Conservation (phyloP, 768 basidiomycete species). For the Auricularia auricula-judae region DNA sequence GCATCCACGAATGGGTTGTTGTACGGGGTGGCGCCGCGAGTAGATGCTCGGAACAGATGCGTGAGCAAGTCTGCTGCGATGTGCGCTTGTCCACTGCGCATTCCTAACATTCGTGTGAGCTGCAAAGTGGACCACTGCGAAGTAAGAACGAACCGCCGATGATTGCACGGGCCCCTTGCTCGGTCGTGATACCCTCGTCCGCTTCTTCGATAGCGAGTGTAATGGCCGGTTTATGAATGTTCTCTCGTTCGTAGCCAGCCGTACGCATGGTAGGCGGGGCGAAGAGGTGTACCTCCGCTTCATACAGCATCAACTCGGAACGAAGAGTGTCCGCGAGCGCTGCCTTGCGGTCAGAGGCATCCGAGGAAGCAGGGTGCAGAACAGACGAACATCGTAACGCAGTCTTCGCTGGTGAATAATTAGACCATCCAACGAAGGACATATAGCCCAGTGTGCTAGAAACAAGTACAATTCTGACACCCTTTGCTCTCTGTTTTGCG, state of each 20-base stretch:
- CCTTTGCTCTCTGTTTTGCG: slow-evolving; percentile 41
- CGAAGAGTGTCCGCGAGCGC: slow-evolving; percentile 74
- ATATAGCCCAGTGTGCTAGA: slow-evolving; percentile 68
- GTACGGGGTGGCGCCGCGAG: slow-evolving; percentile 50
- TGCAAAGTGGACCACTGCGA: no score
- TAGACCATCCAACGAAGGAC: slow-evolving; percentile 65
- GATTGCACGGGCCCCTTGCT: slow-evolving; percentile 48
- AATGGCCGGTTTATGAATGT: slow-evolving; percentile 64
- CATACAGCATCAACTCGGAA: slow-evolving; percentile 69
- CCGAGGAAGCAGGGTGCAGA: no score
- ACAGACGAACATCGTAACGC: slow-evolving; percentile 50
- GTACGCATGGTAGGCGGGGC: slow-evolving; percentile 75
- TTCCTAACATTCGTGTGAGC: slow-evolving; percentile 23
- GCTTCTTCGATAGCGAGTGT: slow-evolving; percentile 64
- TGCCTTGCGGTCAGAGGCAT: slow-evolving; percentile 7
- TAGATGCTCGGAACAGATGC: slow-evolving; percentile 55
- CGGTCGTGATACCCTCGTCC: slow-evolving; percentile 54
- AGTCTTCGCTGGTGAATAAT: slow-evolving; percentile 77
- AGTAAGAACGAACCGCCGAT: slow-evolving; percentile 26
- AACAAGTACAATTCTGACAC: slow-evolving; percentile 60
- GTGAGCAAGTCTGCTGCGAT: slow-evolving; percentile 66
- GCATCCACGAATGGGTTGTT: slow-evolving; percentile 49
- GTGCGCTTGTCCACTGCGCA: slow-evolving; percentile 58
- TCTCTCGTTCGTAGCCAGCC: slow-evolving; percentile 70
- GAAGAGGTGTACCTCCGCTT: slow-evolving; percentile 67